Evolutionary conservation across 163 green algal species (phyloP).

Genomic region (Dunaliella salina): DNA sequence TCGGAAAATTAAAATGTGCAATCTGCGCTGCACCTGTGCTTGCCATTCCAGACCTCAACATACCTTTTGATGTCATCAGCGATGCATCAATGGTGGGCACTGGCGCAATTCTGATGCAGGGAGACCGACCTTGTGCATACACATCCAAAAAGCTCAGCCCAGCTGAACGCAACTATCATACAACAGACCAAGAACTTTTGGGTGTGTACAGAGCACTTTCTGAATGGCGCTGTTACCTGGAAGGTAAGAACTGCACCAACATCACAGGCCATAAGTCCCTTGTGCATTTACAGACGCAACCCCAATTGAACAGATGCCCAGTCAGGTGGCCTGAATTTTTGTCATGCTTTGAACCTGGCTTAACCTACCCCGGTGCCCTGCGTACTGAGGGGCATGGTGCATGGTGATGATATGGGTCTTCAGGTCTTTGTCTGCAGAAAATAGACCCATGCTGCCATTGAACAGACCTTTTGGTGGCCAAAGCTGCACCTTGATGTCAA

Average conservation of each 20-base stretch:
- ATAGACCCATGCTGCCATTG: constrained; percentile 27
- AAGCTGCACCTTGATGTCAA: constrained; percentile 19
- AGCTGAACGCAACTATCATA: not conserved
- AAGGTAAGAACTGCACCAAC: not conserved
- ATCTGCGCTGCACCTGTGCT: not conserved
- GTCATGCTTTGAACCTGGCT: constrained; percentile 9
- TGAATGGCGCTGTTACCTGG: not conserved
- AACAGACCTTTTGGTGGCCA: constrained; percentile 29
- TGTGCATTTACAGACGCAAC: constrained; percentile 1
- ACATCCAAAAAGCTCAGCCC: not conserved
- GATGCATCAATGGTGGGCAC: not conserved
- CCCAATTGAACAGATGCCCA: not conserved
- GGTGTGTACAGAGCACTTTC: not conserved
- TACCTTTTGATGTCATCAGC: not conserved
- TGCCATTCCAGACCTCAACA: not conserved
- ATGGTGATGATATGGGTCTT: not conserved
- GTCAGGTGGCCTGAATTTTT: constrained; percentile 11
- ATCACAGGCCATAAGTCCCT: constrained; percentile 6
- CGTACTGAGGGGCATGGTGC: not conserved
- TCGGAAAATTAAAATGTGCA: not conserved
- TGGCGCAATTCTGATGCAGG: not conserved
- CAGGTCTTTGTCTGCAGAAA: constrained; percentile 27
- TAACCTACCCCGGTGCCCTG: not conserved
- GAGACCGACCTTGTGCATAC: not conserved
- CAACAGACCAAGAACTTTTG: constrained; percentile 1